These are phyloP conservation scores for Lignosus rhinocerotis DNA, from an alignment of 1,284 basidiomycete species.

Conservation along the genomic window DNA sequence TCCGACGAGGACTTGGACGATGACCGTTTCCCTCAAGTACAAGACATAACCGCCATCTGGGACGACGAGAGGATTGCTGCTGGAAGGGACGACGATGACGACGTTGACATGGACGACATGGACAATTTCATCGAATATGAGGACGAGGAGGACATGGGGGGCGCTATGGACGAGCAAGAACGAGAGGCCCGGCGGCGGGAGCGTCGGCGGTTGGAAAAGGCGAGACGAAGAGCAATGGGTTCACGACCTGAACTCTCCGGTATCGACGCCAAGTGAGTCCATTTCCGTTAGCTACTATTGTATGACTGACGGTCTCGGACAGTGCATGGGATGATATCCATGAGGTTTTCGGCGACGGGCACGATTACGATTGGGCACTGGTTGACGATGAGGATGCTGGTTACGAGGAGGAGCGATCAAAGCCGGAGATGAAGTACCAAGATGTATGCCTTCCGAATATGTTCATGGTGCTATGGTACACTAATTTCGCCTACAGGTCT, in stretches of 20 bases:
- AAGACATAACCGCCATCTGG: constrained; percentile 82
- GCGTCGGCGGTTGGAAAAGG: constrained; percentile 62
- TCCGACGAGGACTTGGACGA: constrained; percentile 73
- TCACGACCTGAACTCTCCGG: constrained; percentile 79
- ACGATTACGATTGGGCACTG: constrained; percentile 95
- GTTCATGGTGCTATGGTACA: constrained; percentile 3
- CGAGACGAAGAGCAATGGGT: constrained; percentile 60
- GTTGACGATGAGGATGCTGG: constrained; percentile 72
- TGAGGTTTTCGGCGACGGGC: constrained; percentile 96
- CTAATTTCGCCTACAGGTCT: constrained; percentile 62
- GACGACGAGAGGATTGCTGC: constrained; percentile 69
- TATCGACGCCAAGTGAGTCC: constrained; percentile 81
- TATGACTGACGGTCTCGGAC: constrained; percentile 17
- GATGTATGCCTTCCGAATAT: constrained; percentile 61
- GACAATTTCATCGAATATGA: constrained; percentile 92
- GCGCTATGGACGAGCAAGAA: constrained; percentile 69
- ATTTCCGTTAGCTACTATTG: constrained; percentile 15
- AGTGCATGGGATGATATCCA: constrained; percentile 98
- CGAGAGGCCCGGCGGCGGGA: constrained; percentile 74
- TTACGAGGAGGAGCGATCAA: constrained; percentile 59
- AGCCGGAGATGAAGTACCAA: constrained; percentile 82
- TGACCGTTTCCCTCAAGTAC: constrained; percentile 52
- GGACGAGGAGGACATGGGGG: constrained; percentile 82
- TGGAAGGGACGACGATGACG: constrained; percentile 66
- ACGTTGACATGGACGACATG: constrained; percentile 73